phyloP scores from a whole-genome alignment of 1,139 yeast species.

The Petasospora fabianii region DNA sequence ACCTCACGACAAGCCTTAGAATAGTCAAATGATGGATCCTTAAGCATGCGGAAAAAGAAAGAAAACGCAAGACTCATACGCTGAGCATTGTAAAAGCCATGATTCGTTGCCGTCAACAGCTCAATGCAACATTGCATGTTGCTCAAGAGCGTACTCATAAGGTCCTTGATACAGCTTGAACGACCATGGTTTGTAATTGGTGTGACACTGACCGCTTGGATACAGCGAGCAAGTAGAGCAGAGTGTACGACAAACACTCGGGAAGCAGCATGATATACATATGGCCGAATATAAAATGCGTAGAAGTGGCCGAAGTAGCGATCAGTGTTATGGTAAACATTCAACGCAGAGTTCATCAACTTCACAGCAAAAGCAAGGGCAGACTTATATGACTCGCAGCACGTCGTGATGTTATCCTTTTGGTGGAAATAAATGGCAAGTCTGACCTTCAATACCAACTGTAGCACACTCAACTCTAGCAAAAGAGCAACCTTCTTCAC shows the following conservation, averaged over 20 bases:
- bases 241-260: conserved; percentile 10
- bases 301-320: conserved; percentile 19
- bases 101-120: conserved; percentile 10
- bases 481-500: conserved; percentile 22
- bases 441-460: no score
- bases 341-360: conserved; percentile 18
- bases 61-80: conserved; percentile 16
- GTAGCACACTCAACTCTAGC: no score
- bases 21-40: conserved; percentile 21
- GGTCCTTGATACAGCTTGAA: conserved; percentile 7
- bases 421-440: conserved; percentile 16
- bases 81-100: conserved; percentile 17
- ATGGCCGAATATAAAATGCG: conserved; percentile 16
- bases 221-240: conserved; percentile 8
- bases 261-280: conserved; percentile 4
- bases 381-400: conserved; percentile 4
- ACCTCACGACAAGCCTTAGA: conserved; percentile 5
- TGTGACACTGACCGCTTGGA: conserved; percentile 12
- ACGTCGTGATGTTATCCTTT: conserved; percentile 9
- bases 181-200: conserved; percentile 8
- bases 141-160: conserved; percentile 7
- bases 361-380: conserved; percentile 5
- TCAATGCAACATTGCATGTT: conserved; percentile 8
- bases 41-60: conserved; percentile 15
- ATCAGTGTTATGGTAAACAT: conserved; percentile 18